Conservation (phyloP, 495 filamentous ascomycete species). For the Cercophora sp. region DNA sequence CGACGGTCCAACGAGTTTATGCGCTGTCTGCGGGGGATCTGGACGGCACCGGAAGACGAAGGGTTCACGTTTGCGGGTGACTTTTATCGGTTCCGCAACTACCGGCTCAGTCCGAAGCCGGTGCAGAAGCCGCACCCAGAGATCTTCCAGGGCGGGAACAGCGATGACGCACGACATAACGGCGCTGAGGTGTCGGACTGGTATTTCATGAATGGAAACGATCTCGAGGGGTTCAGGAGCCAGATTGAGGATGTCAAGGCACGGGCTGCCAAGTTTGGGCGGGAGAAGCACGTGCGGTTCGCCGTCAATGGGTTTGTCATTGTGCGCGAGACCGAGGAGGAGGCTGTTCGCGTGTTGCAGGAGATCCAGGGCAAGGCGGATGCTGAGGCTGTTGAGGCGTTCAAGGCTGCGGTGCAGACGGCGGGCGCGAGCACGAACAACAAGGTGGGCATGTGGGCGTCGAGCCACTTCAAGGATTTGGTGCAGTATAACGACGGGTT, state of each 20-base stretch:
- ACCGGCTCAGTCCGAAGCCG: conserved; percentile 43
- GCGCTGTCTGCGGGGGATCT: conserved; percentile 43
- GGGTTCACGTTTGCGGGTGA: conserved; percentile 44
- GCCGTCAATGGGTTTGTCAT: conserved; percentile 48
- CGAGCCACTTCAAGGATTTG: conserved; percentile 44
- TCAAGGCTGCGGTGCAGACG: conserved; percentile 40
- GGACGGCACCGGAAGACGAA: conserved; percentile 35
- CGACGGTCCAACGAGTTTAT: conserved; percentile 46
- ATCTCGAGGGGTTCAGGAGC: conserved; percentile 43
- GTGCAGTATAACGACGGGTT: conserved; percentile 51
- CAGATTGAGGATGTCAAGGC: conserved; percentile 44
- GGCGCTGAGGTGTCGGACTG: conserved; percentile 40
- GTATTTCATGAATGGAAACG: conserved; percentile 52
- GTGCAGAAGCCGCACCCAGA: conserved; percentile 40
- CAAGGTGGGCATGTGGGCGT: conserved; percentile 47
- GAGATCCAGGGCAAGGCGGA: conserved; percentile 51
- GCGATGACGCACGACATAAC: conserved; percentile 42
- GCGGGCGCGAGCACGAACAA: conserved; percentile 39
- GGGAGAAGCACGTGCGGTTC: conserved; percentile 38
- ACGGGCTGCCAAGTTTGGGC: conserved; percentile 33
- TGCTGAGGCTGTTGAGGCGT: conserved; percentile 42
- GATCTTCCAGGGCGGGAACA: conserved; percentile 50
- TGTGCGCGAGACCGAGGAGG: conserved; percentile 46
- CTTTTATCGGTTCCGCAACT: conserved; percentile 49
- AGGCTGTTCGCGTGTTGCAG: conserved; percentile 39